Evolutionary conservation across 2,329 filamentous ascomycete genomes (phyloP), one percentile per base, ranked within the genome.

Genomic region (Nemania abortiva): DNA sequence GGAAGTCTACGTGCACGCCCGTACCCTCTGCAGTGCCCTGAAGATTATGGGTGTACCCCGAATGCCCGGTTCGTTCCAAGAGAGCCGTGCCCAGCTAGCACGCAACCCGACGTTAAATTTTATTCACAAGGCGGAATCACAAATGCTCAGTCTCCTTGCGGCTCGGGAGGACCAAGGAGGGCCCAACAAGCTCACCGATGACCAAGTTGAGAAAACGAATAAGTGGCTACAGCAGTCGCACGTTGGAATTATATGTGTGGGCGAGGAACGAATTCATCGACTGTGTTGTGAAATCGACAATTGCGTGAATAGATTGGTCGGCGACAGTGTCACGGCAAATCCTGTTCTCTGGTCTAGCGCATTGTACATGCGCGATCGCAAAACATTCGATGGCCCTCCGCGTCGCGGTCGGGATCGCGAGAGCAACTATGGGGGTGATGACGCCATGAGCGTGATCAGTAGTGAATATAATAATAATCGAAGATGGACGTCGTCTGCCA

Each of bases 281-380:
- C 96, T 99, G 79, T 96, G 92, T 77, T 92, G 94, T 73, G 96
- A 98, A 78, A 88, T 98, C 31, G 92, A 95, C 75, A 92, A 89
- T 70, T 97, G 94, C 76, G 91, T 97, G 72, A 91, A 90, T 73
- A 94, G 94, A 77, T 85, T 98, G 7, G 91, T 97, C 34, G 94
- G 93, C 31, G 93, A 97, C 68, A 94, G 90, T 54, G 90, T 97
- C 70, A 85, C 92, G 69, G 93, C 97, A 45, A 93, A 92, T 0
- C 94, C 95, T 0, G 93, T 97, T 0, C 83, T 98, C 1, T 98
- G 94, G 94, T 94, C 94, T 0, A 98, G 94, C 76, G 92, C 97
- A 66, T 85, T 99, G 0, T 98, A 93, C 78, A 88, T 91, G 67
- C 88, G 92, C 24, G 95, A 98, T 75, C 91, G 92, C 70, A 85